Base-by-base conservation (phyloP, 768 basidiomycete species). In the Tylopilus plumbeoviolaceoides region DNA sequence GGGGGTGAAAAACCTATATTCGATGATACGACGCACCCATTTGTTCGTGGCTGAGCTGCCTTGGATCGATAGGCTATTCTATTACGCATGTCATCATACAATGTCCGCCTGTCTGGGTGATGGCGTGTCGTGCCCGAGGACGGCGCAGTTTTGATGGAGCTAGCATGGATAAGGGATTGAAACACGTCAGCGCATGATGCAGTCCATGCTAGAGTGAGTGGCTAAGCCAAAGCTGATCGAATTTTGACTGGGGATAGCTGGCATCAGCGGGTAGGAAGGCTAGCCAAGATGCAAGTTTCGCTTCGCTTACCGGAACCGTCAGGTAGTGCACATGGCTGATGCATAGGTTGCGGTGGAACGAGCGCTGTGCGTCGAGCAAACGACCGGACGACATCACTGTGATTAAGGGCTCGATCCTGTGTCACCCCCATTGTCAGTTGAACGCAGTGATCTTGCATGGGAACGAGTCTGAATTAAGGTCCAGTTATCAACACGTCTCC, bases 121-220 rank as follows among this genome's bases (percentile, higher is more conserved):
- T 39, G 35, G 31, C 31, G 11, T 11, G 31, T 33, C 11, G 31
- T 25, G 35, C 36, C 30, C 39, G n/a, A 27, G 44, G 20, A 39
- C 9, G 35, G 47, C 18, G 25, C 14, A 44, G 25, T 47, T 43
- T 33, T 25, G 49, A 47, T 57, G 61, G 49, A 11, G 48, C 30
- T 38, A 51, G 20, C 18, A 41, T 17, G 35, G 36, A 27, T 31
- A 41, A 15, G 20, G 20, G 4, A 36, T 46, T 4, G 17, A 20
- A 31, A 21, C 31, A 25, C 15, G 39, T 48, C 41, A 44, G 41
- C 35, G 40, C 35, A 15, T 17, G 35, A 12, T 33, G 35, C 35
- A 7, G 11, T 9, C 31, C 8, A 33, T n/a, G n/a, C 11, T 12
- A 33, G 31, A 33, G 10, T 33, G 31, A 33, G n/a, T 12, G 31